Percentiles rank a stretch among this genome's conserved stretches.
phyloP scores from a whole-genome alignment of 768 basidiomycete species.

The Tephrocybe sp. region DNA sequence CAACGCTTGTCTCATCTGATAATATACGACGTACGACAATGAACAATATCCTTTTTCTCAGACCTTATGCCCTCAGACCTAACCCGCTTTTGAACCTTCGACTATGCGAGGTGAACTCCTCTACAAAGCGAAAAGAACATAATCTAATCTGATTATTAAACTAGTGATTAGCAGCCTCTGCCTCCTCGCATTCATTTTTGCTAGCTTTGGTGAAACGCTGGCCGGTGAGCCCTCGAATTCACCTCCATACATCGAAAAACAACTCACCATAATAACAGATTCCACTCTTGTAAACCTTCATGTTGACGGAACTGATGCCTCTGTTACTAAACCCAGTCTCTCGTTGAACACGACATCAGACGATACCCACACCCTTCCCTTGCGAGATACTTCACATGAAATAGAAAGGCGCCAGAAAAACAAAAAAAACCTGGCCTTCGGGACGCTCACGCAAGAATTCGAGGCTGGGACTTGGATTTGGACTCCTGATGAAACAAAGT shows the following conservation, averaged over 20 bases:
- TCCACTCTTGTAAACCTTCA: constrained; percentile 15
- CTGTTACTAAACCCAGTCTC: constrained; percentile 7
- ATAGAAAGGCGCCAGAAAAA: constrained; percentile 3
- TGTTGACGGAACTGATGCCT: constrained; percentile 3
- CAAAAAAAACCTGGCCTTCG: not conserved
- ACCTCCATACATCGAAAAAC: not conserved
- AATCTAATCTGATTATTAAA: not conserved
- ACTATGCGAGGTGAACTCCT: constrained; percentile 7
- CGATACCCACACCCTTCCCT: constrained; percentile 4
- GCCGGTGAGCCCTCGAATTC: constrained; percentile 3
- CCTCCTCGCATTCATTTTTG: constrained; percentile 9
- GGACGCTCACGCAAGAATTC: constrained; percentile 5
- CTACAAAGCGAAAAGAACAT: not conserved
- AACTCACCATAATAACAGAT: not conserved
- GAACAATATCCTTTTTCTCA: not conserved
- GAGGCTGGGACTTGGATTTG: constrained; percentile 12
- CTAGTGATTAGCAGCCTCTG: constrained; percentile 11
- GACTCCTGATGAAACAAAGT: constrained; percentile 8
- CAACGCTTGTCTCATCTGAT: constrained; percentile 6
- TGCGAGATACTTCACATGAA: not conserved
- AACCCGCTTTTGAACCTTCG: not conserved
- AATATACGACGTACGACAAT: not conserved
- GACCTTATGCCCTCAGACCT: constrained; percentile 5
- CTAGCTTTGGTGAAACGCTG: constrained; percentile 11
- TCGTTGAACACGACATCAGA: constrained; percentile 1